Conservation (phyloP, 306 rosid genomes). For the Rosa persica region DNA sequence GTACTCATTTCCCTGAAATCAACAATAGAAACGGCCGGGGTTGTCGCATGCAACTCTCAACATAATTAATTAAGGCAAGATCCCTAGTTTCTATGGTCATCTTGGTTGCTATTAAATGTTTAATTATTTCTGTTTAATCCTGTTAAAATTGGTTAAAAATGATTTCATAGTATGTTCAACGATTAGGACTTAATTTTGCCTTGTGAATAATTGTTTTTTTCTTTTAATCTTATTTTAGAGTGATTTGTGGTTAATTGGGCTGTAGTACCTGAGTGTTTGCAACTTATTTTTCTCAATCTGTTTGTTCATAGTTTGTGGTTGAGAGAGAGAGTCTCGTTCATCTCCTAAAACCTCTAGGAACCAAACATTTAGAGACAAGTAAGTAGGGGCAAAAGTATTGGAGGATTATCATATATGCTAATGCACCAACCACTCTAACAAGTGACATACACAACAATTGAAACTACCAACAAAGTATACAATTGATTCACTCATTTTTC, state of each 20-base stretch:
- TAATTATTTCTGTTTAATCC: not conserved
- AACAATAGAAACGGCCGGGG: conserved; percentile 1
- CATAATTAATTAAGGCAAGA: not conserved
- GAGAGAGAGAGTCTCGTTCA: conserved; percentile 44
- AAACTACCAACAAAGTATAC: not conserved
- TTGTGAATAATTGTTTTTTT: not conserved
- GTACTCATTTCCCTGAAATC: not conserved
- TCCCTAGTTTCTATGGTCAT: not conserved
- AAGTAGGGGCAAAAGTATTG: not conserved
- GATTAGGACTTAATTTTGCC: not conserved
- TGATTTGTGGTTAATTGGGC: not conserved
- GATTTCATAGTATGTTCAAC: not conserved
- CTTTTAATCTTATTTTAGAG: not conserved
- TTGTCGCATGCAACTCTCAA: conserved; percentile 8
- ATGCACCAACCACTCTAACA: not conserved
- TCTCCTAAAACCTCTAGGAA: conserved; percentile 55
- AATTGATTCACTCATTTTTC: too few species aligned
- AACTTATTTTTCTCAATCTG: conserved; percentile 17
- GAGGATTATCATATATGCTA: not conserved
- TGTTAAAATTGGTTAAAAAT: not conserved
- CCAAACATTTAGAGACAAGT: conserved; percentile 25
- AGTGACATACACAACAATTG: too few species aligned
- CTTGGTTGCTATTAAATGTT: not conserved
- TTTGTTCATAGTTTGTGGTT: conserved; percentile 31
- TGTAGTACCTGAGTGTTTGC: not conserved